Evolutionary conservation across 2,329 filamentous ascomycete genomes (phyloP).

Genomic region (Massarina eburnea): DNA sequence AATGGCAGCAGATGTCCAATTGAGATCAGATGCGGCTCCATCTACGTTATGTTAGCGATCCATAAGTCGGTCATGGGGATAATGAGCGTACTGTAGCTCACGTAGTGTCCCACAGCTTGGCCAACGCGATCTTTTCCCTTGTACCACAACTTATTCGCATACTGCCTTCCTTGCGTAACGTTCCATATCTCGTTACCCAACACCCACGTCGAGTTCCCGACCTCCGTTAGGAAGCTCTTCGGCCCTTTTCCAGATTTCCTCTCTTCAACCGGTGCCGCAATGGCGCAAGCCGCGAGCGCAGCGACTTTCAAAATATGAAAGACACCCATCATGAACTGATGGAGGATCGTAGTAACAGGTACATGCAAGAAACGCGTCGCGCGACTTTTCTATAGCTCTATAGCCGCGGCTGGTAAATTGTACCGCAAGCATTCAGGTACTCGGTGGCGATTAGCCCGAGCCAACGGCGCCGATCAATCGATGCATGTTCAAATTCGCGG

Average conservation of each 20-base stretch:
- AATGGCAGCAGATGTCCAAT: conserved; percentile 52
- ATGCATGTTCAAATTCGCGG: conserved; percentile 2
- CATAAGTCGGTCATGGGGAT: not conserved
- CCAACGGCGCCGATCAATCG: not conserved
- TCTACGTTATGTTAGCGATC: conserved; percentile 34
- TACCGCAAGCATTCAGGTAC: not conserved
- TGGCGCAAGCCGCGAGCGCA: conserved; percentile 12
- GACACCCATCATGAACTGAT: conserved; percentile 13
- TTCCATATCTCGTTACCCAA: conserved; percentile 49
- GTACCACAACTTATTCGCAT: conserved; percentile 46
- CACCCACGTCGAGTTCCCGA: conserved; percentile 39
- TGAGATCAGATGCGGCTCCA: conserved; percentile 50
- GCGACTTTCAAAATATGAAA: conserved; percentile 19
- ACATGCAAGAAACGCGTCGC: not conserved
- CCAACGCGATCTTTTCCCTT: conserved; percentile 47
- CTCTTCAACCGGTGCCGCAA: conserved; percentile 22
- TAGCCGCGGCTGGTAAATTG: conserved; percentile 1
- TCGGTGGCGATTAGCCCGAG: conserved; percentile 10
- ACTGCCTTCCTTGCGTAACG: conserved; percentile 42
- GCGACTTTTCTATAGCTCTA: conserved; percentile 3
- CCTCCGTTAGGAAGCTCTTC: conserved; percentile 36
- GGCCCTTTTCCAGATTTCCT: conserved; percentile 18
- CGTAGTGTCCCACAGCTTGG: conserved; percentile 47
- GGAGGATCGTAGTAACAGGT: not conserved
- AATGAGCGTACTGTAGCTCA: conserved; percentile 45